Conservation (phyloP, 169 alveolate species). For the Plasmodium vivax region DNA sequence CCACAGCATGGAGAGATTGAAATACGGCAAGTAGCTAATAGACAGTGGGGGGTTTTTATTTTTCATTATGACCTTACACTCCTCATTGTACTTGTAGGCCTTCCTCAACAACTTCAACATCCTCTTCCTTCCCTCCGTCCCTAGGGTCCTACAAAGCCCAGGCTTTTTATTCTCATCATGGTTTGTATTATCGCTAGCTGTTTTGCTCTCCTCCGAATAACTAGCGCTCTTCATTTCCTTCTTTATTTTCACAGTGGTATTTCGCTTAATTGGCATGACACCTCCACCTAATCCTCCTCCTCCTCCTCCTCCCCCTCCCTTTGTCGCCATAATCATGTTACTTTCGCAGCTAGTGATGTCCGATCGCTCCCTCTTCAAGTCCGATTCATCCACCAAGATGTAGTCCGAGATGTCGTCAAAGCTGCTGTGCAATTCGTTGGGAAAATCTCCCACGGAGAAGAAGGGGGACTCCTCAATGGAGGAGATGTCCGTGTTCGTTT, state of each 20-base stretch:
- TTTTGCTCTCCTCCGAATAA: constrained; percentile 33
- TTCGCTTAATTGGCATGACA: background rate
- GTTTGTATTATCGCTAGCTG: constrained; percentile 25
- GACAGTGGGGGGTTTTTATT: constrained; percentile 84
- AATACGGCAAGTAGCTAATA: constrained; percentile 84
- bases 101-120: constrained; percentile 81
- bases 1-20: constrained; percentile 86
- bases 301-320: background rate
- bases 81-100: constrained; percentile 83
- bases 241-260: background rate
- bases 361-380: constrained; percentile 27
- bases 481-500: constrained; percentile 32
- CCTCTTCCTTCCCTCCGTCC: constrained; percentile 85
- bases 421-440: constrained; percentile 61
- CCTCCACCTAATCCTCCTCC: background rate
- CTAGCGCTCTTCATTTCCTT: constrained; percentile 36
- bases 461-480: constrained; percentile 64
- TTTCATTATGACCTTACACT: constrained; percentile 80
- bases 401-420: constrained; percentile 70
- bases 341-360: constrained; percentile 53
- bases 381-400: constrained; percentile 62
- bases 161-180: constrained; percentile 55
- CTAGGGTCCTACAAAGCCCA: constrained; percentile 81
- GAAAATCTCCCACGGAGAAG: constrained; percentile 58
- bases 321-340: constrained; percentile 9